Evolutionary conservation across 371 early-diverging fungal genomes (phyloP), one percentile per base, ranked within the genome.

Genomic region (Chytridium lagenaria): DNA sequence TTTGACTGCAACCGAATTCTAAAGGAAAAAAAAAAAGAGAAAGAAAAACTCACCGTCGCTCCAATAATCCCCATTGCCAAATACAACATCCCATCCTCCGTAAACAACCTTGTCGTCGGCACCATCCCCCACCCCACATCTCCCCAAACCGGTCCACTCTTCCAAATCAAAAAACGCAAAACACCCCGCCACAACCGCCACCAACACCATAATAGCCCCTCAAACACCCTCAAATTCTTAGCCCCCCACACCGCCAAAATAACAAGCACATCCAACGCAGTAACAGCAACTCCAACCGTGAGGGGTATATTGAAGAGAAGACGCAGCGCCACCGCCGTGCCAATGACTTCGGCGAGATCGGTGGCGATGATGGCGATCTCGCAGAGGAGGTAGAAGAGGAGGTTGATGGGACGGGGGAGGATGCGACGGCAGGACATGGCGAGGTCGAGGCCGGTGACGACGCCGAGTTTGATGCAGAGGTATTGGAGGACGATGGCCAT

Each of bases 51-150:
- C 10, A 71, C 50, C 1, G 93, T 93, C 0, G 94, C 94, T 50
- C 95, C 95, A 71, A 93, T 87, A 68, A 94, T 94, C 57, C 91
- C 93, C 63, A 94, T 90, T 15, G 93, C 88, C 1, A 94, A 77
- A 69, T 91, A 93, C 0, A 95, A 78, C 50, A 84, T 80, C 2
- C 85, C 88, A 0, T 80, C 67, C 50, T 92, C 82, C 2, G 86
- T 86, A 64, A 93, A 85, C 33, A 94, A 84, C 64, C 83, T 84
- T 33, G 73, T 59, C 19, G 84, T 83, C 0, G 94, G 95, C 12
- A 93, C 30, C 69, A 85, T 93, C 0, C 95, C 95, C 57, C 78
- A 78, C 22, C 88, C 71, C 3, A 94, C 92, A 50, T 88, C 88
- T 15, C 77, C 84, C 39, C 88, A 85, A 1, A 85, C 81, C 0